Evolutionary conservation across 1,139 yeast genomes (phyloP), one percentile per base, ranked within the genome.

Genomic region (Eremothecium sinecaudum): DNA sequence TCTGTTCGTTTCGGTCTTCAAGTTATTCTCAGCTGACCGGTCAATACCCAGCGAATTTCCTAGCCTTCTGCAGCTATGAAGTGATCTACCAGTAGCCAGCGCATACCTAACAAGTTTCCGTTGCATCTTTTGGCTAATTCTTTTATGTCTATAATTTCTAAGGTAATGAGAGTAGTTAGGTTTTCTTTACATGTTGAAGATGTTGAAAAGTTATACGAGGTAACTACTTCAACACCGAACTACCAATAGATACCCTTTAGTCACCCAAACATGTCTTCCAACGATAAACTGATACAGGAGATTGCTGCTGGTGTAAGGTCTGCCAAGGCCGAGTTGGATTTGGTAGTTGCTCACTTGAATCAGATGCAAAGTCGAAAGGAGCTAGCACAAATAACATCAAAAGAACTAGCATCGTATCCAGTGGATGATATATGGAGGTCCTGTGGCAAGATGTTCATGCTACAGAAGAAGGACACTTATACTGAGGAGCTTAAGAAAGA

Each of bases 401-500:
- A 64, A 28, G 78, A 78, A 44, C 62, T 83, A 39, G 63, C 63
- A 28, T 66, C 73, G 34, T 56, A 58, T 14, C 52, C 51, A 9
- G 51, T 48, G 4, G 56, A 73, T 14, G 53, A 56, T 2, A 87
- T 86, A 4, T 86, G 94, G 92, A 75, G 82, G 52, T 84, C 94
- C 2, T 71, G 83, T 19, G 95, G 95, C 15, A 80, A 80, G 59
- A 73, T 84, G 42, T 80, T 79, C 52, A 60, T 79, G 7, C 32
- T 50, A 25, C 59, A 57, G 24, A 57, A 55, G 28, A 59, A 60
- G 20, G 62, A 68, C 16, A 65, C 63, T 3, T 81, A 82, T 54
- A 56, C 71, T 35, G 50, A 56, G 11, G 67, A 67, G 32, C 59
- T 82, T 28, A 53, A 62, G 20, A 52, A 58, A 13, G 86, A 81